phyloP scores from a whole-genome alignment of 192 early-diverging fungal species.

The Podila epigama region DNA sequence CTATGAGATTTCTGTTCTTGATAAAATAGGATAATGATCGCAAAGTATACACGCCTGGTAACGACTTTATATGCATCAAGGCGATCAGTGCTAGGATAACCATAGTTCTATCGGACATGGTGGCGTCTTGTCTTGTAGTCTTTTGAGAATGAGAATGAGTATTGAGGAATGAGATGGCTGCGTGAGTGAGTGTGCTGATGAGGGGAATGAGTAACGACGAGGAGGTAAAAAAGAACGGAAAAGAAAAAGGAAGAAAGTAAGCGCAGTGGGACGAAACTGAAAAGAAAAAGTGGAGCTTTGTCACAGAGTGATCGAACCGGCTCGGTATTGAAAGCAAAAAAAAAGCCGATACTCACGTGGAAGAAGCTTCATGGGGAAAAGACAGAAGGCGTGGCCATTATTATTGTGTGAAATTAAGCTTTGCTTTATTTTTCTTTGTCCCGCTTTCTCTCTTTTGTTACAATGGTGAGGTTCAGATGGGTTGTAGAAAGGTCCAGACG shows the following conservation, averaged over 20 bases:
- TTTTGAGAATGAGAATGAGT: not conserved
- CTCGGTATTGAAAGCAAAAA: no score
- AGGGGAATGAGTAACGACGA: not conserved
- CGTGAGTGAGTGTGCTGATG: not conserved
- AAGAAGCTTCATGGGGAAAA: not conserved
- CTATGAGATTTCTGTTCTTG: slow-evolving; percentile 15
- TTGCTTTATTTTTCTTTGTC: not conserved
- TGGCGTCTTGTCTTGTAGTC: slow-evolving; percentile 1
- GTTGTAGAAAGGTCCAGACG: no score
- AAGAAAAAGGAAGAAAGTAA: not conserved
- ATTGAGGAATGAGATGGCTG: not conserved
- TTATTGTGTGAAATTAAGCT: not conserved
- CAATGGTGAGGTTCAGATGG: no score
- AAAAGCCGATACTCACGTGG: no score
- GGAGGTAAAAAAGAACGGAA: not conserved
- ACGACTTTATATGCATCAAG: slow-evolving; percentile 48
- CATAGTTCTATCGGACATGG: slow-evolving; percentile 30
- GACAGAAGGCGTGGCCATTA: not conserved
- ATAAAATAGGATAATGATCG: slow-evolving; percentile 43
- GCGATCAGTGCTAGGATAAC: slow-evolving; percentile 21
- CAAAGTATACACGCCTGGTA: slow-evolving; percentile 55
- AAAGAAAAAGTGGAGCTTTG: no score
- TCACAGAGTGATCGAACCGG: slow-evolving; percentile 5
- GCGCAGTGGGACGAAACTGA: not conserved
- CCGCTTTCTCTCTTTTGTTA: not conserved